Evolutionary conservation across 1,284 basidiomycete species (phyloP).

Genomic region (Omphalotus olearius): DNA sequence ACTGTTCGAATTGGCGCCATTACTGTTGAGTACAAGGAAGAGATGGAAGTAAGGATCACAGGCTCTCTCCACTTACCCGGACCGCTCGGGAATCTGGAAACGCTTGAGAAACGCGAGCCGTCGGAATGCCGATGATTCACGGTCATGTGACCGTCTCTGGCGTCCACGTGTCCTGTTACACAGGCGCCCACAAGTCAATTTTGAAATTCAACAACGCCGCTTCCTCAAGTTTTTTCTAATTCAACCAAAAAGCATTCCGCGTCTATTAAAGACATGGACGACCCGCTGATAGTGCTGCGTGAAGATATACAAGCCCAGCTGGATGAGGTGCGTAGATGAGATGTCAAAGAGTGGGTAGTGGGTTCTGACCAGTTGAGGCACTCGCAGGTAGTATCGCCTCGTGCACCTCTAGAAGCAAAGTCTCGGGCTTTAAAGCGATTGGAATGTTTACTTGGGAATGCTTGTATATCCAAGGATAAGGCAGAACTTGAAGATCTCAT

Average conservation of each 20-base stretch:
- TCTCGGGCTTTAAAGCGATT: conserved; percentile 50
- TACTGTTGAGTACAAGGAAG: not conserved
- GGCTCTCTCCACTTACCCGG: no score
- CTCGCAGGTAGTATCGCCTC: conserved; percentile 50
- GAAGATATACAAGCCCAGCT: conserved; percentile 53
- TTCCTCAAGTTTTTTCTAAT: not conserved
- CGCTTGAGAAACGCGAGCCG: no score
- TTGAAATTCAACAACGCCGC: not conserved
- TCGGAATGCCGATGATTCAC: not conserved
- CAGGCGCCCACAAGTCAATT: not conserved
- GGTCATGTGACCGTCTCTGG: not conserved
- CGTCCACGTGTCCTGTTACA: not conserved
- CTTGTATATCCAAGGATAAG: conserved; percentile 40
- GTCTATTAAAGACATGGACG: not conserved
- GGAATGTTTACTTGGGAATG: conserved; percentile 55
- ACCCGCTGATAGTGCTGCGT: conserved; percentile 32
- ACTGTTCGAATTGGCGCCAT: conserved; percentile 65
- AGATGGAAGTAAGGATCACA: no score
- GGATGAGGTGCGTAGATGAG: conserved; percentile 50
- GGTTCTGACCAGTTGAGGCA: not conserved
- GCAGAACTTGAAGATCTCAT: conserved; percentile 52
- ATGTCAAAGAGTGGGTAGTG: no score
- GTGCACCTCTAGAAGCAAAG: conserved; percentile 45
- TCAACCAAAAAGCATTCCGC: conserved; percentile 16
- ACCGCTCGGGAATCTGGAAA: not conserved